A percentile compares a stretch with the other conserved stretches of the same genome.
These are phyloP conservation scores for Lasiosphaeris hirsuta DNA, from an alignment of 495 filamentous ascomycete species.

Conservation along the genomic window DNA sequence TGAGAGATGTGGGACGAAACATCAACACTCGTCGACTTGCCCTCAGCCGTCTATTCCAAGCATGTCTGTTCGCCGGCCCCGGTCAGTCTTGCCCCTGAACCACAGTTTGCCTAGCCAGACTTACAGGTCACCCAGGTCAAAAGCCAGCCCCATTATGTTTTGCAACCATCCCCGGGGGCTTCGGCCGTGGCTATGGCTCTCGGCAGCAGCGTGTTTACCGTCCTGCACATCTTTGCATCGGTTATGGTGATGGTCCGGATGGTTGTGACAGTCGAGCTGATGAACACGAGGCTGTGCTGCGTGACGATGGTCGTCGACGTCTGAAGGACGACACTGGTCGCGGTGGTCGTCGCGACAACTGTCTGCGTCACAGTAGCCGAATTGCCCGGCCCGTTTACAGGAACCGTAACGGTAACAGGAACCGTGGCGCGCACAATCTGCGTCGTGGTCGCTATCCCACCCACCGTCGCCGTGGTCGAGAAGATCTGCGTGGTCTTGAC, in stretches of 20 bases:
- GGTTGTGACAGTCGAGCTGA: constrained; percentile 19
- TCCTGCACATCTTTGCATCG: constrained; percentile 9
- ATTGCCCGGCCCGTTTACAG: too few species aligned
- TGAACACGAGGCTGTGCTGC: constrained; percentile 11
- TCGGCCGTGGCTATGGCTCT: neutral
- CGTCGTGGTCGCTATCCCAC: neutral
- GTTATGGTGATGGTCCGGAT: constrained; percentile 19
- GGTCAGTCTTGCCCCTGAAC: neutral
- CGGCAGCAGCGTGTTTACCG: neutral
- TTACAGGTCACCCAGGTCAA: constrained; percentile 9
- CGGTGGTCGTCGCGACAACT: neutral
- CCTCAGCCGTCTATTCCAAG: constrained; percentile 11
- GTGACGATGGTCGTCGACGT: constrained; percentile 11
- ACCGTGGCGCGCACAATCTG: neutral
- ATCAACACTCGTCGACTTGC: neutral
- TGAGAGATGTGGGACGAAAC: too few species aligned
- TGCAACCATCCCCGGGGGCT: constrained; percentile 1
- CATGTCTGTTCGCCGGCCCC: neutral
- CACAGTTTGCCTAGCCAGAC: neutral
- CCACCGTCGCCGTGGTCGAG: too few species aligned
- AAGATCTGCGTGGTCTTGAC: neutral
- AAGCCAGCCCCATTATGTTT: constrained; percentile 3
- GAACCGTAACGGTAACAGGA: too few species aligned
- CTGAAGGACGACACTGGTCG: neutral
- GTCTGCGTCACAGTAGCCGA: constrained; percentile 3